These are phyloP conservation scores for Orbilia ellipsospora DNA, from an alignment of 2,329 filamentous ascomycete species.

Conservation along the genomic window DNA sequence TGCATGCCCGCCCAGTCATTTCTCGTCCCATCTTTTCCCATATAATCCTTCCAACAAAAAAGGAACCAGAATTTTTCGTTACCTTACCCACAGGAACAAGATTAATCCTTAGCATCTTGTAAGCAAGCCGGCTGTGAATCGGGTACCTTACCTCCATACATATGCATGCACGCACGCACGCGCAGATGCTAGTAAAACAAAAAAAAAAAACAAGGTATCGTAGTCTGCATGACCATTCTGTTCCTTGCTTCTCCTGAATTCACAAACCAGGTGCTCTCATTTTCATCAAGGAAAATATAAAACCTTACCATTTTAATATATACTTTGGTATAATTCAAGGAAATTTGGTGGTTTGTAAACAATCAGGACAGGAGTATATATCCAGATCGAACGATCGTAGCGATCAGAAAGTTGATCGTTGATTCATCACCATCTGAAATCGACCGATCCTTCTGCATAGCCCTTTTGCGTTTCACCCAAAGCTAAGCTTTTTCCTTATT, in stretches of 20 bases:
- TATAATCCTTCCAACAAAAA: neutral
- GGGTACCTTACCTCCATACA: slow-evolving; percentile 23
- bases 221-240: slow-evolving; percentile 18
- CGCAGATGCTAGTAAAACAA: neutral
- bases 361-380: neutral
- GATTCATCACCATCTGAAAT: neutral
- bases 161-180: slow-evolving; percentile 14
- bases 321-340: too few species aligned
- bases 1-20: neutral
- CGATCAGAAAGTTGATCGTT: neutral
- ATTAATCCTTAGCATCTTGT: neutral
- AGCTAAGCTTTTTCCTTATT: neutral
- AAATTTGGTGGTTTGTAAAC: neutral
- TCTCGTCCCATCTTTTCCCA: neutral
- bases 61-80: neutral
- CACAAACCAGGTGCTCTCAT: neutral
- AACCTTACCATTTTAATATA: too few species aligned
- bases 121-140: slow-evolving; percentile 2
- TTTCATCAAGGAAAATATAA: neutral
- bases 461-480: neutral
- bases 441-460: neutral
- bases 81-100: neutral
- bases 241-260: neutral
- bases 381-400: neutral
- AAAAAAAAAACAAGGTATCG: neutral